Conservation (phyloP, 768 basidiomycete genomes). For the Lentinula sp. region DNA sequence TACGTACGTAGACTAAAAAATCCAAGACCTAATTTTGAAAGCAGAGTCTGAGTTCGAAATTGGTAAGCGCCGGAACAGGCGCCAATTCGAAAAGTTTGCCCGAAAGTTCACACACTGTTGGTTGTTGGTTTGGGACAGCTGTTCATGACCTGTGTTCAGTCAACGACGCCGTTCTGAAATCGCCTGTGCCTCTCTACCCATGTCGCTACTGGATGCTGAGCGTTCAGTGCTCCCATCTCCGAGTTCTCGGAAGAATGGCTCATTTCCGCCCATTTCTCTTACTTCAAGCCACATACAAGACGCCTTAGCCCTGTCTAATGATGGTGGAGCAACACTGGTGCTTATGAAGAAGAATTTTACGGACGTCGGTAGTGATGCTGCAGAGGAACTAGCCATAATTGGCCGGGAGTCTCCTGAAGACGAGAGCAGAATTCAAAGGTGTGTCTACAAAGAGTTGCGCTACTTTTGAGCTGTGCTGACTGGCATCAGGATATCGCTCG, state of each 20-base stretch:
- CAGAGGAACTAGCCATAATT: conserved; percentile 65
- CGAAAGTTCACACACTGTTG: not conserved
- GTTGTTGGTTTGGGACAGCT: conserved; percentile 1
- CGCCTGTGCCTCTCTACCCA: conserved; percentile 9
- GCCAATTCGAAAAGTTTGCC: not conserved
- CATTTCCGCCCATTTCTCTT: conserved; percentile 33
- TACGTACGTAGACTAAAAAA: not conserved
- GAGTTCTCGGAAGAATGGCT: conserved; percentile 13
- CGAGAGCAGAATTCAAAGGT: conserved; percentile 59
- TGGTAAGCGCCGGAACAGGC: not conserved
- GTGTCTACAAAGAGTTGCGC: conserved; percentile 18
- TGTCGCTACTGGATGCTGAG: conserved; percentile 24
- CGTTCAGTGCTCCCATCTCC: conserved; percentile 21
- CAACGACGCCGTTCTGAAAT: not conserved
- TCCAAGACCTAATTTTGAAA: not conserved
- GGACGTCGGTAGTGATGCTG: conserved; percentile 70
- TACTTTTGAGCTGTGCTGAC: not conserved
- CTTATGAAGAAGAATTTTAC: conserved; percentile 75
- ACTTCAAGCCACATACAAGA: conserved; percentile 55
- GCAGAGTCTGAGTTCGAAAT: too few species aligned
- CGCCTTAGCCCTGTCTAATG: conserved; percentile 59
- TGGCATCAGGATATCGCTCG: conserved; percentile 68
- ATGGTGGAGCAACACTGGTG: conserved; percentile 79
- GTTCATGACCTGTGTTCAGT: conserved; percentile 9
- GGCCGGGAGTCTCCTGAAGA: conserved; percentile 43